Evolutionary conservation across 1,284 basidiomycete species (phyloP).

Genomic region (Melampsora larici-populina): DNA sequence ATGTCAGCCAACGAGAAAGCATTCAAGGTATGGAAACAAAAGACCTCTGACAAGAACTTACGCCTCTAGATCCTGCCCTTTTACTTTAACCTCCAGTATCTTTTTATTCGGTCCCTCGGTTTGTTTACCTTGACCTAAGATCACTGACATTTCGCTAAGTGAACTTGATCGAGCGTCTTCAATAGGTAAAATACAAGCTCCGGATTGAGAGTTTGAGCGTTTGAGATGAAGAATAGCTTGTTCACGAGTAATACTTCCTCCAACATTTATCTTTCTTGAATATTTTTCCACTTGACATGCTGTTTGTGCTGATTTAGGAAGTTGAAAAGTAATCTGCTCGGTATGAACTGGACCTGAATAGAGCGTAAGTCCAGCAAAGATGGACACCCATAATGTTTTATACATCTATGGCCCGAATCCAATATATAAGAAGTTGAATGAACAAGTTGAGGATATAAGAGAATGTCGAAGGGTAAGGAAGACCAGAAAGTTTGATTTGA

Average conservation of each 20-base stretch:
- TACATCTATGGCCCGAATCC: too few relatives aligned
- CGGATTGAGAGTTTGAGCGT: neutral
- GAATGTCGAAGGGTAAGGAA: too few relatives aligned
- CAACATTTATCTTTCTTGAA: constrained; percentile 22
- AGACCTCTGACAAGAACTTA: neutral
- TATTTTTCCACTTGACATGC: constrained; percentile 18
- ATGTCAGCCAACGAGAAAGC: neutral
- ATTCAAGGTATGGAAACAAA: neutral
- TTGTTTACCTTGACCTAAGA: constrained; percentile 23
- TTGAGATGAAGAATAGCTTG: constrained; percentile 23
- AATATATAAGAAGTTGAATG: too few relatives aligned
- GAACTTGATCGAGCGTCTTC: constrained; percentile 22
- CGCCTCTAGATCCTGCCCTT: constrained; percentile 30
- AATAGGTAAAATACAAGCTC: constrained; percentile 20
- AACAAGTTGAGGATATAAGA: too few relatives aligned
- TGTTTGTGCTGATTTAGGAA: constrained; percentile 14
- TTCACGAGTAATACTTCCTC: constrained; percentile 34
- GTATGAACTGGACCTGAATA: neutral
- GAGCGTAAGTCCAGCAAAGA: neutral
- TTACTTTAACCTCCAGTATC: constrained; percentile 12
- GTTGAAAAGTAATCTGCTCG: constrained; percentile 28
- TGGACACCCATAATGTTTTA: too few relatives aligned
- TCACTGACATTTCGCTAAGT: constrained; percentile 30
- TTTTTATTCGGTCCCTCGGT: constrained; percentile 3
- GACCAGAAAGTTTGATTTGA: too few relatives aligned